Evolutionary conservation across 169 alveolate genomes (phyloP), one percentile per base, ranked within the genome.

Genomic region (Cryptosporidium tyzzeri): DNA sequence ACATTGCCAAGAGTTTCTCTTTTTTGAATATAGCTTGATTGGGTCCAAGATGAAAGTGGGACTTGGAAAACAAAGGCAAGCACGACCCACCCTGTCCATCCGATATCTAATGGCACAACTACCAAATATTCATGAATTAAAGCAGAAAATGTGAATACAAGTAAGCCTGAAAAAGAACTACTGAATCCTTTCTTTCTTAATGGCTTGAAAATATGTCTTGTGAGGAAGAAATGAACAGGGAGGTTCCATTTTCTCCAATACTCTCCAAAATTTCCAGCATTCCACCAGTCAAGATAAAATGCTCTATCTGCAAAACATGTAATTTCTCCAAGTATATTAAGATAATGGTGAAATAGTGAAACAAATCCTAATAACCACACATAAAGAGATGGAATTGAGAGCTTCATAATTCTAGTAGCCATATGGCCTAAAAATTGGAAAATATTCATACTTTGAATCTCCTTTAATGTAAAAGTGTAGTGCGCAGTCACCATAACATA

Each of bases 231-330:
- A 92, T 97, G 98, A 33, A 97, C 95, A n/a, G 99, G 99, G 26
- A 97, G 92, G 86, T 97, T 97, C 98, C 98, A 96, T 86, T 94
- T 95, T 51, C 97, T 92, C 98, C 98, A 96, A 91, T 96, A 96
- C 74, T 96, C 98, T 3, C 95, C 97, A 80, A 96, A 95, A 21
- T 96, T 94, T 21, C 96, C 94, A 41, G 98, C 96, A 75, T 96
- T 96, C 98, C 98, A 96, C 99, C 99, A 97, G 71, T 97, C 99
- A 39, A 93, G 94, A 91, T 97, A 97, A 92, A 97, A 97, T 58
- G 93, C 92, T 71, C 99, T 92, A 85, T 97, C 99, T 12, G 97
- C 99, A 84, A 97, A 97, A 68, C 97, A 87, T 39, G 99, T 97
- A 14, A 97, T 70, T 86, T 97, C 99, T 26, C 97, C 99, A 65